Conservation (phyloP, 2,329 filamentous ascomycete species). For the Penicillium decumbens region DNA sequence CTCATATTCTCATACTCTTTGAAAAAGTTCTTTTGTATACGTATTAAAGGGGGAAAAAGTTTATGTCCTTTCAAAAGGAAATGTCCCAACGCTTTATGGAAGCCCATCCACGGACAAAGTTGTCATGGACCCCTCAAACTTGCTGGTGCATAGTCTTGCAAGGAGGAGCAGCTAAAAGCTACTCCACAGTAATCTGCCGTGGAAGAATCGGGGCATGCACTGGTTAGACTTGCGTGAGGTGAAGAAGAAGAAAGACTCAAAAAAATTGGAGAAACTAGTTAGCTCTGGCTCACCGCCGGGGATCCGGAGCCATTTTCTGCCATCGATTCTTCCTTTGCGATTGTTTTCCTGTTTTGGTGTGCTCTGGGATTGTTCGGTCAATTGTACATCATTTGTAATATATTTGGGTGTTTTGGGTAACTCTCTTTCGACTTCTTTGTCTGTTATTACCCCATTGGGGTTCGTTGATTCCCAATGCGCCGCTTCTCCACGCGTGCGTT, state of each 20-base stretch:
- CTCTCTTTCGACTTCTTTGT: conserved; percentile 1
- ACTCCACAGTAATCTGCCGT: conserved; percentile 29
- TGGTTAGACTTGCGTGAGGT: conserved; percentile 32
- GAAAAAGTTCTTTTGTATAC: too few relatives aligned
- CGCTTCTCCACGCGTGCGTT: conserved; percentile 35
- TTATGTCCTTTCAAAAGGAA: not conserved
- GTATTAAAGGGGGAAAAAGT: not conserved
- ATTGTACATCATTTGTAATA: conserved; percentile 8
- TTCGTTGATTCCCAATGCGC: conserved; percentile 26
- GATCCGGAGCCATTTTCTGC: conserved; percentile 3
- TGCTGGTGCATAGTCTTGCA: conserved; percentile 42
- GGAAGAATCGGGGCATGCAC: conserved; percentile 22
- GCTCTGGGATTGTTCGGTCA: not conserved
- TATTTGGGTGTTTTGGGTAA: conserved; percentile 12
- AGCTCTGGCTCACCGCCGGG: conserved; percentile 14
- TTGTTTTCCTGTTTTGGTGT: conserved; percentile 12
- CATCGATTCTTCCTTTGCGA: conserved; percentile 13
- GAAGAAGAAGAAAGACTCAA: conserved; percentile 18
- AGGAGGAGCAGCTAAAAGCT: conserved; percentile 24
- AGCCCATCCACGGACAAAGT: conserved; percentile 37
- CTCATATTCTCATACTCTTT: too few relatives aligned
- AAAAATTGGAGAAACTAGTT: conserved; percentile 7
- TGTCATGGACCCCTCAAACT: conserved; percentile 47
- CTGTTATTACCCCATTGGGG: conserved; percentile 8
- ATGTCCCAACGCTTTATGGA: conserved; percentile 48